These are phyloP conservation scores for Sporisorium reilianum DNA, from an alignment of 1,284 basidiomycete species.

Conservation along the genomic window DNA sequence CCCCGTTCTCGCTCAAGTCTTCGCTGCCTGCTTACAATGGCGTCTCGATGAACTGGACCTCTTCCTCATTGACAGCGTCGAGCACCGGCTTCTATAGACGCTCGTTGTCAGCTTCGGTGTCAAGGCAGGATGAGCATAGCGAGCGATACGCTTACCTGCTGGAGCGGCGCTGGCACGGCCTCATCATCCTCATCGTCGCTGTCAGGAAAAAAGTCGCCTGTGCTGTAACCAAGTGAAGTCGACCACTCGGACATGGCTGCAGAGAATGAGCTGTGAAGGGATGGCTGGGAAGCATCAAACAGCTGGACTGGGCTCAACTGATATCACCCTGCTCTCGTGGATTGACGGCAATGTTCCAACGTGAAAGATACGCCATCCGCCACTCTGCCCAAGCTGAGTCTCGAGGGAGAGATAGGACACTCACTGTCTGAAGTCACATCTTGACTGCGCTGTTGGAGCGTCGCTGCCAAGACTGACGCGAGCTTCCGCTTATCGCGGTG, in stretches of 20 bases:
- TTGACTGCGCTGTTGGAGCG: conserved; percentile 6
- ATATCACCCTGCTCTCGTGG: background rate
- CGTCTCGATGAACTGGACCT: conserved; percentile 38
- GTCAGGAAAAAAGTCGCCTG: conserved; percentile 21
- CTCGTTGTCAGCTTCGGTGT: background rate
- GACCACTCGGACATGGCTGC: conserved; percentile 45
- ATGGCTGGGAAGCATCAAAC: conserved; percentile 3
- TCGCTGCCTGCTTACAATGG: conserved; percentile 33
- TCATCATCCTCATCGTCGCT: conserved; percentile 11
- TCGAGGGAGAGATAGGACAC: background rate
- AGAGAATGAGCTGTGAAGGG: conserved; percentile 4
- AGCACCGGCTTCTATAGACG: background rate
- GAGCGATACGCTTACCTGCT: conserved; percentile 14
- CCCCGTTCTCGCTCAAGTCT: background rate
- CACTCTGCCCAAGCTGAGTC: background rate
- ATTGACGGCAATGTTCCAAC: background rate
- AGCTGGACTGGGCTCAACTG: background rate
- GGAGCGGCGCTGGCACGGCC: background rate
- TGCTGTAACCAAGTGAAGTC: conserved; percentile 22
- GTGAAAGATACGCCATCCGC: background rate
- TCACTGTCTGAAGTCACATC: background rate
- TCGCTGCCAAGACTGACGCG: background rate
- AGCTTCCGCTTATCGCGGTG: conserved; percentile 17
- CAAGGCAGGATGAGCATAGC: background rate
- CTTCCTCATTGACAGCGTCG: conserved; percentile 17